Evolutionary conservation across 1,284 basidiomycete species (phyloP).

Genomic region (Hymenochaete sp.): DNA sequence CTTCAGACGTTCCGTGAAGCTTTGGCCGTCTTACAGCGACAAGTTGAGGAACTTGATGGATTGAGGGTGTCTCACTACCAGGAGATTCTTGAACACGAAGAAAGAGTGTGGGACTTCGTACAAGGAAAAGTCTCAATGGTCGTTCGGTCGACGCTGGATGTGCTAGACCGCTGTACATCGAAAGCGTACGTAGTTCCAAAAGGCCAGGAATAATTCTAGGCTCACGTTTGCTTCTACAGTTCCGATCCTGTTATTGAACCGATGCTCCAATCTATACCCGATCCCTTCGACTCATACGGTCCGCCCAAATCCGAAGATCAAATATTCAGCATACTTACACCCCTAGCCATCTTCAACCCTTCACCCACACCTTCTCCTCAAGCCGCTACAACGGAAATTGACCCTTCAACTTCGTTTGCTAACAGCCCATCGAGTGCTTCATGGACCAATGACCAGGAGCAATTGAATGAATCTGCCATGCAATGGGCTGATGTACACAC

Average conservation of each 20-base stretch:
- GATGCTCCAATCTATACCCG: constrained; percentile 82
- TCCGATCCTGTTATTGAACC: constrained; percentile 87
- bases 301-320: constrained; percentile 82
- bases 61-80: constrained; percentile 75
- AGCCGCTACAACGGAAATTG: constrained; percentile 7
- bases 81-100: constrained; percentile 87
- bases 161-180: constrained; percentile 77
- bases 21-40: constrained; percentile 73
- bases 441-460: constrained; percentile 11
- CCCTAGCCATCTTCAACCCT: constrained; percentile 61
- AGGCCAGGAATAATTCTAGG: too few species aligned
- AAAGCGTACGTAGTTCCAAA: constrained; percentile 62
- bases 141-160: constrained; percentile 72
- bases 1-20: constrained; percentile 81
- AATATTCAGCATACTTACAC: constrained; percentile 87
- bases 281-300: constrained; percentile 90
- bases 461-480: background rate
- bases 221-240: constrained; percentile 31
- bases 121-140: constrained; percentile 71
- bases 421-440: constrained; percentile 26
- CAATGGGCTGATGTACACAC: constrained; percentile 16
- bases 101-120: constrained; percentile 87
- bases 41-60: constrained; percentile 82
- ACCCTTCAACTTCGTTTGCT: constrained; percentile 19
- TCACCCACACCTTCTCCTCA: constrained; percentile 30